Percentiles rank a stretch among this genome's conserved stretches.
phyloP scores from a whole-genome alignment of 164 flowering plant species.

The Vitis rupestris region DNA sequence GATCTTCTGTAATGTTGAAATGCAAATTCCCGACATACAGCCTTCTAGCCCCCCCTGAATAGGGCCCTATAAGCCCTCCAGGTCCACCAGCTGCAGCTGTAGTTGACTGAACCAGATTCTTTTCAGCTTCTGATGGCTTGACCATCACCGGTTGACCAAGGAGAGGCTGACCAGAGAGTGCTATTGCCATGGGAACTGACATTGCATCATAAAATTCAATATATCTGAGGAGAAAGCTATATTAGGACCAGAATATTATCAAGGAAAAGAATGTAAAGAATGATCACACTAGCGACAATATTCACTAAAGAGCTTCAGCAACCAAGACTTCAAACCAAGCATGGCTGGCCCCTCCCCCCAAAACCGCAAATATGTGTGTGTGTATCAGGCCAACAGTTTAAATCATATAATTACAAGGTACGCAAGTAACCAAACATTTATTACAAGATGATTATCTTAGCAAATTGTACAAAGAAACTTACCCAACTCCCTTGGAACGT shows the following conservation, averaged over 20 bases:
- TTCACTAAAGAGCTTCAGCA: too few species aligned
- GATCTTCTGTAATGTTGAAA: constrained; percentile 77
- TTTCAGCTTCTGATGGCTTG: constrained; percentile 98
- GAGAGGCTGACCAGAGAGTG: constrained; percentile 88
- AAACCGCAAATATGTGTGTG: too few species aligned
- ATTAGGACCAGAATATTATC: not conserved
- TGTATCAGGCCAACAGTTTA: too few species aligned
- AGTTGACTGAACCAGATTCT: constrained; percentile 87
- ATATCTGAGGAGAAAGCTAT: constrained; percentile 47
- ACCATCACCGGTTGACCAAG: constrained; percentile 92
- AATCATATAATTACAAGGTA: too few species aligned
- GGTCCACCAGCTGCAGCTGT: constrained; percentile 47
- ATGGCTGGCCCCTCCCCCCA: too few species aligned
- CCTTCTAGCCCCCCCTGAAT: constrained; percentile 81
- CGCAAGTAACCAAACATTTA: too few species aligned
- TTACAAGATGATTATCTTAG: too few species aligned
- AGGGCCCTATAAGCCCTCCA: constrained; percentile 55
- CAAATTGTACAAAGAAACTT: constrained; percentile 11
- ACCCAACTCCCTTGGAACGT: constrained; percentile 86
- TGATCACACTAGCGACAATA: too few species aligned
- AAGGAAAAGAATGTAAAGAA: not conserved
- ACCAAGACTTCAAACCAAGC: too few species aligned
- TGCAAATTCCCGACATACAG: constrained; percentile 92
- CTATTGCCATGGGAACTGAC: constrained; percentile 99
- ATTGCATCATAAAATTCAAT: constrained; percentile 92